Percentiles rank a stretch among this genome's conserved stretches.
Conservation (phyloP, 345 rosid species). For the Angophora floribunda region DNA sequence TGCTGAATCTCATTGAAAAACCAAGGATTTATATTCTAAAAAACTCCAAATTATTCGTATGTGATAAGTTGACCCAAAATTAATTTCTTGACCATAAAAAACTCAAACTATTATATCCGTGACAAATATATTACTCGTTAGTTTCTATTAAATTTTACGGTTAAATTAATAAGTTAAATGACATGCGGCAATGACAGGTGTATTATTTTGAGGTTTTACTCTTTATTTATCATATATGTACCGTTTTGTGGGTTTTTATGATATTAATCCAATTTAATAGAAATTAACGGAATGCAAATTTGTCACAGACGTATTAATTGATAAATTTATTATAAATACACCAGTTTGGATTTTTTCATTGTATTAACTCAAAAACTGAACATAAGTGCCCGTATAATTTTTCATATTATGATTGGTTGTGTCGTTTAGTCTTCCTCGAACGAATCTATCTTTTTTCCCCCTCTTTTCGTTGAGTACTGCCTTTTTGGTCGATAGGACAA, state of each 20-base stretch:
- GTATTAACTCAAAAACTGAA: neutral
- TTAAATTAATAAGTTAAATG: rapidly evolving
- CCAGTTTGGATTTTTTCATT: too few relatives aligned
- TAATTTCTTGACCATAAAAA: too few relatives aligned
- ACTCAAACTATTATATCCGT: rapidly evolving
- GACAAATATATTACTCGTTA: too few relatives aligned
- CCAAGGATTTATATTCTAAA: rapidly evolving
- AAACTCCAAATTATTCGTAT: rapidly evolving
- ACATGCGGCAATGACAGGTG: rapidly evolving
- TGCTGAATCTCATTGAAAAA: neutral
- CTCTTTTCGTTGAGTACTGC: neutral
- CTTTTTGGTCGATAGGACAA: neutral
- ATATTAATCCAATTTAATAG: rapidly evolving
- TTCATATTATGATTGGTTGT: too few relatives aligned
- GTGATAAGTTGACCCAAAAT: too few relatives aligned
- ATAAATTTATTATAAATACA: too few relatives aligned
- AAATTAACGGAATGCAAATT: too few relatives aligned
- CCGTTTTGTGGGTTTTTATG: rapidly evolving
- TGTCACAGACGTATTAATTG: too few relatives aligned
- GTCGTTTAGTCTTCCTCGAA: neutral
- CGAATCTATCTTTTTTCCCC: neutral
- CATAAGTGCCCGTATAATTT: neutral
- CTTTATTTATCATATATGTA: rapidly evolving
- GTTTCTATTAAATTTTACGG: too few relatives aligned
- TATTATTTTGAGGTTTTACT: too few relatives aligned